Percentiles rank a stretch among this genome's conserved stretches.
phyloP scores from a whole-genome alignment of 2,329 filamentous ascomycete species.

The Cladosporium sphaerospermum region DNA sequence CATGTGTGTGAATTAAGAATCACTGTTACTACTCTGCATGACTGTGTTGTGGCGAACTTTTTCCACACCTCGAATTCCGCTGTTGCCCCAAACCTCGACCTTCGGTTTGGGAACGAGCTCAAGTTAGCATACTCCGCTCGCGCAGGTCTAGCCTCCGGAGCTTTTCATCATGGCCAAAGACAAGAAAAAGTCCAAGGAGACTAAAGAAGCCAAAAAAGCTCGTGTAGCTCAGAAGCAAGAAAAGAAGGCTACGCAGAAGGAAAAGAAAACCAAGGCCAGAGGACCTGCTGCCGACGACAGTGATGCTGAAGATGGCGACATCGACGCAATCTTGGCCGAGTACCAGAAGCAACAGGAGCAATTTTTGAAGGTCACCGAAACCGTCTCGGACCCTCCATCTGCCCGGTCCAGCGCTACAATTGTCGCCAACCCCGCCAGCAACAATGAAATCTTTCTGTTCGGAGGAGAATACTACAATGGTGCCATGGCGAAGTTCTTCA shows the following conservation, averaged over 20 bases:
- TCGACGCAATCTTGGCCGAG: slow-evolving; percentile 87
- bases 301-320: slow-evolving; percentile 85
- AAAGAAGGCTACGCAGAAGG: slow-evolving; percentile 64
- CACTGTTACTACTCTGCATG: too few relatives aligned
- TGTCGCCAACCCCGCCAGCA: slow-evolving; percentile 77
- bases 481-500: slow-evolving; percentile 67
- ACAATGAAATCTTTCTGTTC: slow-evolving; percentile 83
- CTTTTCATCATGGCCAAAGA: slow-evolving; percentile 44
- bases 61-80: neutral
- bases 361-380: slow-evolving; percentile 89
- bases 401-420: slow-evolving; percentile 75
- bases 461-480: slow-evolving; percentile 97
- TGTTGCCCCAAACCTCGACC: neutral
- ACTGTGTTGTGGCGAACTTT: neutral
- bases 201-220: slow-evolving; percentile 30
- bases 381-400: slow-evolving; percentile 63
- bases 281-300: slow-evolving; percentile 61
- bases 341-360: slow-evolving; percentile 88
- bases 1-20: too few relatives aligned
- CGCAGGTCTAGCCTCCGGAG: too few relatives aligned
- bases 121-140: too few relatives aligned
- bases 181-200: slow-evolving; percentile 24
- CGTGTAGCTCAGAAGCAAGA: slow-evolving; percentile 45
- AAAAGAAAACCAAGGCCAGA: slow-evolving; percentile 78
- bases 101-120: too few relatives aligned